phyloP scores from a whole-genome alignment of 495 filamentous ascomycete species.

The Jackrogersella multiformis region DNA sequence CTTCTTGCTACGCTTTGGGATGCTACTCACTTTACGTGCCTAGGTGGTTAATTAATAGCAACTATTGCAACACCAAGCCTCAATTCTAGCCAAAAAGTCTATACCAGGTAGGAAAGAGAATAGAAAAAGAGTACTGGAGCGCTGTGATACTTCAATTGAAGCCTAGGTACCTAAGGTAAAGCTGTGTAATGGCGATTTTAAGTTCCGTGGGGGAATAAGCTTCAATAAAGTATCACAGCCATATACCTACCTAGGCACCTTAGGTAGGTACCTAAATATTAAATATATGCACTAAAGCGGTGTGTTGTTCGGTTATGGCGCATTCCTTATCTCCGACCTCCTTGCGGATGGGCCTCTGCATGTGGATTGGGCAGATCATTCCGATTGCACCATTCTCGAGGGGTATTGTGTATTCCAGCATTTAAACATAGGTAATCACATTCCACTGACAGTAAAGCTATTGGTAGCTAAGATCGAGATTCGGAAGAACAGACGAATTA shows the following conservation, averaged over 20 bases:
- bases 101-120: conserved; percentile 5
- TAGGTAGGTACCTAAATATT: too few species aligned
- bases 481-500: conserved; percentile 1
- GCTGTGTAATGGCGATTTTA: conserved; percentile 1
- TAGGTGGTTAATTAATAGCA: background rate
- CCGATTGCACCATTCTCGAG: conserved; percentile 31
- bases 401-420: conserved; percentile 14
- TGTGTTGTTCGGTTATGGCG: too few species aligned
- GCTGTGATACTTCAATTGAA: conserved; percentile 17
- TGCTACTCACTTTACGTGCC: conserved; percentile 1
- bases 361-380: background rate
- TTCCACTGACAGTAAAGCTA: background rate
- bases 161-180: background rate
- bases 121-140: background rate
- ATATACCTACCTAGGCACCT: too few species aligned
- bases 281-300: too few species aligned
- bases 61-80: conserved; percentile 6
- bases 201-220: conserved; percentile 19
- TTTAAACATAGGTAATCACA: background rate
- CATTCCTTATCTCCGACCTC: background rate
- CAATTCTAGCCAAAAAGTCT: conserved; percentile 4
- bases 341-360: background rate
- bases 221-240: background rate
- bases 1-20: background rate
- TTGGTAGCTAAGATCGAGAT: background rate